phyloP scores from a whole-genome alignment of 768 basidiomycete species.

The Hericium rajendrae region DNA sequence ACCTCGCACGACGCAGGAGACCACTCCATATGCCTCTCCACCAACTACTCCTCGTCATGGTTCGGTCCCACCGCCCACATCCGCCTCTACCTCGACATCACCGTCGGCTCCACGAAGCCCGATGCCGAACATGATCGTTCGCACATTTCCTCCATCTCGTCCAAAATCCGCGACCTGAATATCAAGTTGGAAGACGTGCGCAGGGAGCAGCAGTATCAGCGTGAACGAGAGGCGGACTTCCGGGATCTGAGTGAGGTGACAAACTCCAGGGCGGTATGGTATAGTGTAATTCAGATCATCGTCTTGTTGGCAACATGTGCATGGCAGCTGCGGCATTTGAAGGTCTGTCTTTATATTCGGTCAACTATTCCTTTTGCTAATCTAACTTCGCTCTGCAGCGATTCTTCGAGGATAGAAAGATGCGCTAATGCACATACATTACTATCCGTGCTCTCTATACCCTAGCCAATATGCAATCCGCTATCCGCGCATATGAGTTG shows the following conservation, averaged over 20 bases:
- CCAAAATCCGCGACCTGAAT: conserved; percentile 87
- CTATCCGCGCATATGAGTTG: neutral
- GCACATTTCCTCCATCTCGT: conserved; percentile 73
- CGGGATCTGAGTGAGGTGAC: conserved; percentile 82
- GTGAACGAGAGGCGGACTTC: conserved; percentile 89
- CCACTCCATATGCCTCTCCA: conserved; percentile 93
- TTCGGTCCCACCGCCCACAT: conserved; percentile 73
- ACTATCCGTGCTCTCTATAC: conserved; percentile 8
- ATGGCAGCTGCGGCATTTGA: conserved; percentile 92
- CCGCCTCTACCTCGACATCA: conserved; percentile 88
- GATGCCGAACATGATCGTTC: conserved; percentile 83
- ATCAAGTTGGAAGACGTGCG: conserved; percentile 87
- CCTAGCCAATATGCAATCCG: neutral
- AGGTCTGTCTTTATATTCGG: conserved; percentile 31
- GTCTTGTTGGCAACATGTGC: conserved; percentile 77
- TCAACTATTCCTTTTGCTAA: neutral
- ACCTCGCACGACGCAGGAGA: conserved; percentile 96
- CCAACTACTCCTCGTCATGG: conserved; percentile 78
- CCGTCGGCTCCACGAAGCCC: conserved; percentile 79
- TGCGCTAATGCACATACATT: conserved; percentile 37
- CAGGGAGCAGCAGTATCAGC: conserved; percentile 94
- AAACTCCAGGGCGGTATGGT: conserved; percentile 93
- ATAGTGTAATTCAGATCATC: conserved; percentile 78
- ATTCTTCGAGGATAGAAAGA: conserved; percentile 83
- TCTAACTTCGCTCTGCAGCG: conserved; percentile 30